Evolutionary conservation across 1,284 basidiomycete species (phyloP).

Genomic region (Trichosporon sp.): DNA sequence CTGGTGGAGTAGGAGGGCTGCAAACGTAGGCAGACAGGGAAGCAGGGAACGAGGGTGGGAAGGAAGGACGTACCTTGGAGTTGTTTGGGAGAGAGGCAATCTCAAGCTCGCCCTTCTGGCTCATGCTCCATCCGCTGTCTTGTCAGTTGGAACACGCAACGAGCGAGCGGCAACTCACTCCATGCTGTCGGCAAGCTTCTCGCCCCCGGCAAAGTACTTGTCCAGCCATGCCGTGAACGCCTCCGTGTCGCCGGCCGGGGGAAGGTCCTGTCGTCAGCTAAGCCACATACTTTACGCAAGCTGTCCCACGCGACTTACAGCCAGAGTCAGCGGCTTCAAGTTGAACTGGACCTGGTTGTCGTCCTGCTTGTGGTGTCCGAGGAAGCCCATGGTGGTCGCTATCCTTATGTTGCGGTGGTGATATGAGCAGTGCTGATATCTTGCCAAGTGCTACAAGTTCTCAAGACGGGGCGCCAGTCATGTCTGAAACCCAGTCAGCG

Average conservation of each 20-base stretch:
- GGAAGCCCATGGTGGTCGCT: slow-evolving; percentile 16
- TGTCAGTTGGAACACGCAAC: slow-evolving; percentile 4
- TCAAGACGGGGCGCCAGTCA: background rate
- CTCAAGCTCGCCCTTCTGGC: slow-evolving; percentile 39
- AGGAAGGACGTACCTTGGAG: slow-evolving; percentile 22
- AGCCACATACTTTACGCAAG: too few species aligned
- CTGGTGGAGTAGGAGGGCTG: too few species aligned
- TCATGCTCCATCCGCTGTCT: slow-evolving; percentile 42
- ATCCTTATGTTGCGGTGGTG: background rate
- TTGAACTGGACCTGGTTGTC: slow-evolving; percentile 24
- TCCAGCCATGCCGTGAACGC: slow-evolving; percentile 45
- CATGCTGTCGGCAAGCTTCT: slow-evolving; percentile 39
- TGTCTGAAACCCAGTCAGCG: background rate
- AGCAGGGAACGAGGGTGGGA: background rate
- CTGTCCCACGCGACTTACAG: slow-evolving; percentile 10
- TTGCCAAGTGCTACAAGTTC: background rate
- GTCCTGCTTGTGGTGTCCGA: slow-evolving; percentile 5
- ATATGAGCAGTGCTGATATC: background rate
- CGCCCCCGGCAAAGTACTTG: slow-evolving; percentile 39
- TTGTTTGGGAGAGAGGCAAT: slow-evolving; percentile 36
- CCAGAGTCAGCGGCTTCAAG: slow-evolving; percentile 29
- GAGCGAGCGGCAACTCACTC: slow-evolving; percentile 35
- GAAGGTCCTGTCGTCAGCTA: slow-evolving; percentile 39
- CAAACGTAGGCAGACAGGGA: background rate
- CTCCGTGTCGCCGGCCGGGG: slow-evolving; percentile 29